These are phyloP conservation scores for Schizophyllum amplum DNA, from an alignment of 1,284 basidiomycete species.

Conservation along the genomic window DNA sequence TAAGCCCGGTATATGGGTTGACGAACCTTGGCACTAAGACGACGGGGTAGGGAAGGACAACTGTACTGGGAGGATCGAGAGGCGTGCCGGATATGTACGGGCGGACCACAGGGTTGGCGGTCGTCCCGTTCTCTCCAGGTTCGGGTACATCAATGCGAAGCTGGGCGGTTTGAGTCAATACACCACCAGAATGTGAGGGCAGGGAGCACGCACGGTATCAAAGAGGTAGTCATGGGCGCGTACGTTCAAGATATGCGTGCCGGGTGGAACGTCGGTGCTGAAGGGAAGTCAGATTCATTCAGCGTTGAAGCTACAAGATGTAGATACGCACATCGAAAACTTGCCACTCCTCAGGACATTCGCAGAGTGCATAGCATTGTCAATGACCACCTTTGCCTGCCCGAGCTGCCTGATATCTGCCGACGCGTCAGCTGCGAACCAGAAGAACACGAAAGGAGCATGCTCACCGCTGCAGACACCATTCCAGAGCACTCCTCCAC, in stretches of 20 bases:
- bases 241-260: slow-evolving; percentile 62
- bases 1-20: too few relatives aligned
- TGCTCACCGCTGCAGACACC: slow-evolving; percentile 50
- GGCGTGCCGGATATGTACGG: slow-evolving; percentile 65
- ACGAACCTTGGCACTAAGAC: slow-evolving; percentile 35
- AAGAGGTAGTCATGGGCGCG: slow-evolving; percentile 57
- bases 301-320: slow-evolving; percentile 8
- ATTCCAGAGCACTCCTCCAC: slow-evolving; percentile 59
- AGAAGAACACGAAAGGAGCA: not conserved
- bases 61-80: slow-evolving; percentile 46
- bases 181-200: not conserved
- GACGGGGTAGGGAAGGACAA: slow-evolving; percentile 63
- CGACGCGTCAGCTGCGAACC: slow-evolving; percentile 1
- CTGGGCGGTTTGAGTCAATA: slow-evolving; percentile 25
- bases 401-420: slow-evolving; percentile 42
- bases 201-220: slow-evolving; percentile 45
- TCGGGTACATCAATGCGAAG: slow-evolving; percentile 57
- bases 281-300: slow-evolving; percentile 2
- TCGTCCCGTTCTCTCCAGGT: slow-evolving; percentile 10
- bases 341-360: slow-evolving; percentile 47
- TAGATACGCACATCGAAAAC: slow-evolving; percentile 51
- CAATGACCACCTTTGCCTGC: slow-evolving; percentile 49
- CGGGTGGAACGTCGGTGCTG: slow-evolving; percentile 56
- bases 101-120: slow-evolving; percentile 41
- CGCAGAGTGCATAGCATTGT: slow-evolving; percentile 45